A percentile compares a stretch with the other conserved stretches of the same genome.
These are phyloP conservation scores for Arctostaphylos glauca DNA, from an alignment of 148 eudicot species.

Conservation along the genomic window DNA sequence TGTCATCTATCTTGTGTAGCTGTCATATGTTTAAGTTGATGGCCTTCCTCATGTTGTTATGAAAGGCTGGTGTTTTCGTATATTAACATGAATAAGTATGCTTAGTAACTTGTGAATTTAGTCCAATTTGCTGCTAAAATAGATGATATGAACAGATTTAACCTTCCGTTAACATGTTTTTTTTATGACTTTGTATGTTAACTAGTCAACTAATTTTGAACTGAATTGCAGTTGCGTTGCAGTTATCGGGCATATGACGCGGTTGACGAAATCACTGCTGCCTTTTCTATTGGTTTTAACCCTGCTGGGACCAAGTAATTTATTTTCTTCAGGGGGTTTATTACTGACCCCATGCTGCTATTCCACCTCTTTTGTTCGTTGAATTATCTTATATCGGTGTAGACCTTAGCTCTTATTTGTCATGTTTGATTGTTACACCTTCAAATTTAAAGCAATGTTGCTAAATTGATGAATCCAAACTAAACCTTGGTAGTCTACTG, in stretches of 20 bases:
- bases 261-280: constrained; percentile 98
- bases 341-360: not conserved
- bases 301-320: constrained; percentile 82
- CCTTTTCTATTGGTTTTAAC: constrained; percentile 83
- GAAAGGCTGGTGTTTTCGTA: not conserved
- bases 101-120: not conserved
- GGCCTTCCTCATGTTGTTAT: not conserved
- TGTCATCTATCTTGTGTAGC: not conserved
- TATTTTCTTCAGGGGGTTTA: not conserved
- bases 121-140: not conserved
- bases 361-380: not conserved
- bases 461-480: not conserved
- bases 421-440: not conserved
- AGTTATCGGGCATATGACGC: constrained; percentile 97
- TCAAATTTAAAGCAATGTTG: not conserved
- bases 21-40: not conserved
- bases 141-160: not conserved
- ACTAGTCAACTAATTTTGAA: constrained; percentile 2
- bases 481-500: not conserved
- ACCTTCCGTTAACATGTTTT: not conserved
- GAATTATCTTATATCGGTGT: not conserved
- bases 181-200: not conserved
- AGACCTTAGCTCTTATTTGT: not conserved
- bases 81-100: not conserved
- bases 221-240: constrained; percentile 77